Base-by-base conservation (phyloP, 75 land plant species). In the Gnetum montanum region DNA sequence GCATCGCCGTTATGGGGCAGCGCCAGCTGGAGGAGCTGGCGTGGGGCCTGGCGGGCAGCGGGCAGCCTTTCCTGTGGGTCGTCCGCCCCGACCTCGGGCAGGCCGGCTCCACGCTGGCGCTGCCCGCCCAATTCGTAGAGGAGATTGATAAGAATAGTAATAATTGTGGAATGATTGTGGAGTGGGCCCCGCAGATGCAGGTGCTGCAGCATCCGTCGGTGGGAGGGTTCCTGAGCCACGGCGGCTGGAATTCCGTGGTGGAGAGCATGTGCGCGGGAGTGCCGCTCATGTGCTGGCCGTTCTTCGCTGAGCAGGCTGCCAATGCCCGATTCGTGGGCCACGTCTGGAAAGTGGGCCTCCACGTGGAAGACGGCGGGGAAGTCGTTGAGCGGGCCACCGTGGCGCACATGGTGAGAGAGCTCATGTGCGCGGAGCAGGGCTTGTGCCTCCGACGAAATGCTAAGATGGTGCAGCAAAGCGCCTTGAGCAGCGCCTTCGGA, bases 261-360 rank as follows among this genome's bases (percentile, higher is more conserved):
- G 63, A 48, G 54, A 31, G 54, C 54, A 19, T 61, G 10, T 22
- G 22, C 8, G 15, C 15, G 34, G 63, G 63, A 4, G 54, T 61
- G 7, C 63, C 63, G 4, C 30, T 61, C 54, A 31, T 61, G 22
- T 54, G 63, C 4, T 61, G 63, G 16, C 63, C 63, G 7, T 31
- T 16, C 2, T 12, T 61, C 24, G 63, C 63, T 6, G 63, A 61
- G 63, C 63, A 61, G 54, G 31, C 26, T 11, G 31, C 40, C 8
- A 61, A 61, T 31, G 30, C 24, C 10, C 20, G 48, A 56, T 43
- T 27, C 19, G 48, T 61, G 6, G 31, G 18, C 19, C 46, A 43
- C 20, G n/a, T 25, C 8, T 50, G 53, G 53, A 50, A 50, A 20
- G 44, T 37, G n/a, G 53, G 53, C 6, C 18, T 50, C 13, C 18